Percentiles rank a stretch among this genome's conserved stretches.
phyloP scores from a whole-genome alignment of 2,329 filamentous ascomycete species.

The Neoascochyta sp. region DNA sequence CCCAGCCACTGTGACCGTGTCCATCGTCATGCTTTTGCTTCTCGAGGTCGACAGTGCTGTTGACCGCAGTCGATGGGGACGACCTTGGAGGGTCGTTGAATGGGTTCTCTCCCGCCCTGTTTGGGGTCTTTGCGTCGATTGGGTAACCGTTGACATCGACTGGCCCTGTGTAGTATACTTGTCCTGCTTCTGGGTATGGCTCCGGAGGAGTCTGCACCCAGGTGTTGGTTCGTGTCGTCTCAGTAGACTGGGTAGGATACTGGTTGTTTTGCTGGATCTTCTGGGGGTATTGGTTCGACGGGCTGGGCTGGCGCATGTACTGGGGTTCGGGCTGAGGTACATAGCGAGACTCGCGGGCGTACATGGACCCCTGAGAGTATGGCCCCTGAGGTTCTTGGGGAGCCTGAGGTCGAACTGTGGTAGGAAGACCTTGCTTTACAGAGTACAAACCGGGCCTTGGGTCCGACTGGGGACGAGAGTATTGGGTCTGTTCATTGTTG shows the following conservation, averaged over 20 bases:
- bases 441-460: conserved; percentile 14
- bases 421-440: conserved; percentile 9
- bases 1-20: conserved; percentile 20
- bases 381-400: conserved; percentile 11
- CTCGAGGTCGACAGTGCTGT: conserved; percentile 25
- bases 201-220: conserved; percentile 26
- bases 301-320: conserved; percentile 4
- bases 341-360: conserved; percentile 4
- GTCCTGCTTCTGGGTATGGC: conserved; percentile 16
- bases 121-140: conserved; percentile 24
- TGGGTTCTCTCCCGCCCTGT: conserved; percentile 16
- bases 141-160: conserved; percentile 25
- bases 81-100: conserved; percentile 15
- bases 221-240: conserved; percentile 27
- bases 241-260: conserved; percentile 13
- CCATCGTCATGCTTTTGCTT: conserved; percentile 24
- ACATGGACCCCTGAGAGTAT: background rate
- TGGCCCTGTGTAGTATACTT: conserved; percentile 19
- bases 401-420: conserved; percentile 13
- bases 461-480: conserved; percentile 10
- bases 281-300: conserved; percentile 6
- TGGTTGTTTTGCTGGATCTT: conserved; percentile 9
- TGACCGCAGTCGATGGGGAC: conserved; percentile 12
- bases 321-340: conserved; percentile 7
- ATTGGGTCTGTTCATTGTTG: conserved; percentile 10